Conservation (phyloP, 306 rosid species). For the Dryas drummondii region DNA sequence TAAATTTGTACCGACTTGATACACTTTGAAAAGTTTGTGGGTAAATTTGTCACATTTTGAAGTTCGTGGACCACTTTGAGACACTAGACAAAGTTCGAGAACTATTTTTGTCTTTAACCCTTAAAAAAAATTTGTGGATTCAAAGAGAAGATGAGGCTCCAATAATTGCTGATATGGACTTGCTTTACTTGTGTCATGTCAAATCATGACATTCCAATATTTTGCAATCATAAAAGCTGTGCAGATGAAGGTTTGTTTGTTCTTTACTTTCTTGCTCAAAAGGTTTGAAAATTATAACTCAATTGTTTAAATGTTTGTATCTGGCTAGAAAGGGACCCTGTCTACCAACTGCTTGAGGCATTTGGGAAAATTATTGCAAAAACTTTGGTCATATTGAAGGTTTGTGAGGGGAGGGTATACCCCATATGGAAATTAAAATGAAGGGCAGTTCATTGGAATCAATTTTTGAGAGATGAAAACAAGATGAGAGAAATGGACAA, state of each 20-base stretch:
- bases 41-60: too few relatives aligned
- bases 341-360: slow-evolving; percentile 3
- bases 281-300: slow-evolving; percentile 29
- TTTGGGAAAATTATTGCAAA: slow-evolving; percentile 5
- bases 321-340: slow-evolving; percentile 27
- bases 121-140: slow-evolving; percentile 19
- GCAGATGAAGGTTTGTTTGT: not conserved
- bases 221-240: slow-evolving; percentile 13
- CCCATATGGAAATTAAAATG: not conserved
- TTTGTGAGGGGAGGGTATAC: not conserved
- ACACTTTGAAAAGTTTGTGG: too few relatives aligned
- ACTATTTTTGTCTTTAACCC: too few relatives aligned
- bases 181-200: slow-evolving; percentile 28
- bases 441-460: not conserved
- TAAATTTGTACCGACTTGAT: too few relatives aligned
- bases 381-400: not conserved
- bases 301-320: not conserved
- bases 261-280: not conserved
- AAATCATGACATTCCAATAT: slow-evolving; percentile 41
- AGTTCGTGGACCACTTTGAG: too few relatives aligned
- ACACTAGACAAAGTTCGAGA: too few relatives aligned
- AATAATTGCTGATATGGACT: slow-evolving; percentile 26
- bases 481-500: not conserved
- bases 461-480: not conserved
- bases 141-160: slow-evolving; percentile 11